Base-by-base conservation (phyloP, 768 basidiomycete genomes). In the Pleurotus salmoneostramineus region DNA sequence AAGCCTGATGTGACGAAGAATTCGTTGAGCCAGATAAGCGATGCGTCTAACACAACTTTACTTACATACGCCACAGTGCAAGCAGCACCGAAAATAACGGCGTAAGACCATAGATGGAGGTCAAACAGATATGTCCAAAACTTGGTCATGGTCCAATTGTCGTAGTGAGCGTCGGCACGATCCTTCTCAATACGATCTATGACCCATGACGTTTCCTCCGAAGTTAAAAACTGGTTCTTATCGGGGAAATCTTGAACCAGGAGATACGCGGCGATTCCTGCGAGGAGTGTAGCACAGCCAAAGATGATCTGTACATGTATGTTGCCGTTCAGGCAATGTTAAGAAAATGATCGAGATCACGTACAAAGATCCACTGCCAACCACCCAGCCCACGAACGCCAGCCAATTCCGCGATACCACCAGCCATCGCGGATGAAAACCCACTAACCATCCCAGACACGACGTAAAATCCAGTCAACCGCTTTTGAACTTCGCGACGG, bases 291-390 rank as follows among this genome's bases (percentile, higher is more conserved):
- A 57, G 72, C 35, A 42, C 69, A 49, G 27, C 74, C 73, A 52
- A 73, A 36, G 32, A 58, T 46, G 14, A 65, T 61, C 61, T 34
- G 14, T n/a, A 10, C 37, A 3, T n/a, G 51, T 15, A 36, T 55
- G 35, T 10, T 36, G 4, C 14, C n/a, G 11, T 2, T 34, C 4
- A 50, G 12, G 21, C 15, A 15, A 12, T n/a, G 11, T 7, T 17
- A 7, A 31, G 17, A 8, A n/a, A 34, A 34, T 27, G 21, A 27
- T 27, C 21, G 10, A 50, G 42, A 35, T 33, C 37, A 49, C 71
- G 56, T 27, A 74, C 59, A 60, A 76, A 73, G 40, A 76, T 74
- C 73, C 73, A 74, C 32, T 64, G 65, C 72, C 74, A 74, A 14
- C 72, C 72, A 32, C 66, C 61, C 27, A 73, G 59, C 11, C 65